A percentile compares a stretch with the other conserved stretches of the same genome.
These are phyloP conservation scores for Endocarpon pusillum DNA, from an alignment of 495 filamentous ascomycete genomes.

Conservation along the genomic window DNA sequence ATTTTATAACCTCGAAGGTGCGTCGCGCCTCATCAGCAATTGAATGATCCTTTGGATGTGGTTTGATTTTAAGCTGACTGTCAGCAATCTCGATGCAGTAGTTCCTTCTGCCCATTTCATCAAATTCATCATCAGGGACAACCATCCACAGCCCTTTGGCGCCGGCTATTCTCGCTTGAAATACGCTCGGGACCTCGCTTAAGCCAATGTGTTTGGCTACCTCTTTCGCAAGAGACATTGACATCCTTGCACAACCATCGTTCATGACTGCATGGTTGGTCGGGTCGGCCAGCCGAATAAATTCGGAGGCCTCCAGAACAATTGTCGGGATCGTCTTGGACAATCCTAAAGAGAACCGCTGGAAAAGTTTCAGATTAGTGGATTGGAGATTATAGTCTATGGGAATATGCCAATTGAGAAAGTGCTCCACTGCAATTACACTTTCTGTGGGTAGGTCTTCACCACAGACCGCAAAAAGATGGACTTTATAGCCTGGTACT, in stretches of 20 bases:
- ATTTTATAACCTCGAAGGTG: conserved; percentile 59
- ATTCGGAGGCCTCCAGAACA: conserved; percentile 23
- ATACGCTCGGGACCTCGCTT: conserved; percentile 44
- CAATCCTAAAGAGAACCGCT: conserved; percentile 25
- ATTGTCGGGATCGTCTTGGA: conserved; percentile 33
- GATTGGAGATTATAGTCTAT: conserved; percentile 21
- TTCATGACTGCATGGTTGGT: conserved; percentile 46
- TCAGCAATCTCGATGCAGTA: conserved; percentile 64
- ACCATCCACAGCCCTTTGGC: conserved; percentile 88
- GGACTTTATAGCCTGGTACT: conserved; percentile 23
- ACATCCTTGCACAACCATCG: conserved; percentile 64
- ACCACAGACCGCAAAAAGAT: conserved; percentile 37
- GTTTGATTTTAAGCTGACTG: conserved; percentile 67
- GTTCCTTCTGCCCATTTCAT: conserved; percentile 17
- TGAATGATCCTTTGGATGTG: conserved; percentile 30
- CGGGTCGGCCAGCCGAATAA: conserved; percentile 19
- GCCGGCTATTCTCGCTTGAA: conserved; percentile 68
- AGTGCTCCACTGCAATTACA: conserved; percentile 19
- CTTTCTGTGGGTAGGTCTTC: conserved; percentile 18
- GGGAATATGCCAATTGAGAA: conserved; percentile 37
- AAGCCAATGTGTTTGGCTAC: conserved; percentile 44
- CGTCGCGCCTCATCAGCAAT: conserved; percentile 30
- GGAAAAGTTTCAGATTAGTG: conserved; percentile 34
- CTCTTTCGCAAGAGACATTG: conserved; percentile 38
- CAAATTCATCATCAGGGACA: conserved; percentile 27